Conservation (phyloP, 345 rosid genomes). For the Corchorus olitorius region DNA sequence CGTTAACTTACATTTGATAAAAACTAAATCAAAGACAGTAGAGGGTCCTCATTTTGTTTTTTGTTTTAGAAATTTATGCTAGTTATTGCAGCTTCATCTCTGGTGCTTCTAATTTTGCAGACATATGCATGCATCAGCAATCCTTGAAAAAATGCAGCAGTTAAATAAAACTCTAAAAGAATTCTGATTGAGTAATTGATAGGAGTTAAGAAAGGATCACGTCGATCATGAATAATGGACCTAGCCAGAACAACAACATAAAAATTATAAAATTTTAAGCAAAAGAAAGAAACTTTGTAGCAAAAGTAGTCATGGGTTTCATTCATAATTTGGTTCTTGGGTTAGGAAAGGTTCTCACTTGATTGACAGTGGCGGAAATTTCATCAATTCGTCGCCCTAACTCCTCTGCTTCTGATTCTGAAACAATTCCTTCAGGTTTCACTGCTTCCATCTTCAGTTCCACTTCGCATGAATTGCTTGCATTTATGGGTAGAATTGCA, state of each 20-base stretch:
- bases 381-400: constrained; percentile 40
- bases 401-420: constrained; percentile 33
- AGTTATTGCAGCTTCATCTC: neutral
- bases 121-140: neutral
- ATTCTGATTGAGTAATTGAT: neutral
- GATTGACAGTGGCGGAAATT: constrained; percentile 47
- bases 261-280: neutral
- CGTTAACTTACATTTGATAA: neutral
- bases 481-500: neutral
- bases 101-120: neutral
- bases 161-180: neutral
- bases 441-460: constrained; percentile 13
- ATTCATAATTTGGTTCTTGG: neutral
- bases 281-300: neutral
- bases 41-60: neutral
- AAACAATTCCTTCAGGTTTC: neutral
- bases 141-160: no score
- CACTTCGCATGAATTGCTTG: neutral
- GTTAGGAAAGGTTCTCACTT: constrained; percentile 29
- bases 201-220: neutral
- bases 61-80: neutral
- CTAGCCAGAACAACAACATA: neutral
- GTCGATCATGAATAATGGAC: neutral
- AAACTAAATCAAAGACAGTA: neutral
- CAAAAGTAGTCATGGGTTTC: neutral